phyloP scores from a whole-genome alignment of 2,329 filamentous ascomycete genomes.

The Aplosporella prunicola region DNA sequence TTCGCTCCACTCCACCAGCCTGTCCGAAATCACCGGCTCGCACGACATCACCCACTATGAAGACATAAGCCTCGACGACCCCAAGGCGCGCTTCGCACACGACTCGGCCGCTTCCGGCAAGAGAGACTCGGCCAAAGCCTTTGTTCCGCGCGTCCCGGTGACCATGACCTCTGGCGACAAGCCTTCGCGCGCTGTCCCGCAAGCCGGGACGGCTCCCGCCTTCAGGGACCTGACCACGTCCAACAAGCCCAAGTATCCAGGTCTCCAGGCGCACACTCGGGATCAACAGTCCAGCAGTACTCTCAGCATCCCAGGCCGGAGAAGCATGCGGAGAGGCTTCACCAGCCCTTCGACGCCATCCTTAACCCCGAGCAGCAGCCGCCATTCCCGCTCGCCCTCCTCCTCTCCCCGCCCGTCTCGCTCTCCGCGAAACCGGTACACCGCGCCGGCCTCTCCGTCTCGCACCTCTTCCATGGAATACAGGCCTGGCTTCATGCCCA shows the following conservation, averaged over 20 bases:
- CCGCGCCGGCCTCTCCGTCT: constrained; percentile 7
- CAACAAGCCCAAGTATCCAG: constrained; percentile 30
- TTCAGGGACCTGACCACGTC: constrained; percentile 30
- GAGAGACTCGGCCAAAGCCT: constrained; percentile 7
- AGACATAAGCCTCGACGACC: constrained; percentile 79
- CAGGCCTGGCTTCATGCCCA: constrained; percentile 18
- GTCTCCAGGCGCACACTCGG: constrained; percentile 31
- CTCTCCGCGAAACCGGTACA: constrained; percentile 16
- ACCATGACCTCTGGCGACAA: not conserved
- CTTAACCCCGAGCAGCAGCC: constrained; percentile 21
- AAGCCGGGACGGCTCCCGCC: constrained; percentile 14
- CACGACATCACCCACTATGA: constrained; percentile 81
- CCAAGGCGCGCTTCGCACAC: constrained; percentile 32
- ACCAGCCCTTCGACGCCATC: constrained; percentile 29
- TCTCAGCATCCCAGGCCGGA: constrained; percentile 29
- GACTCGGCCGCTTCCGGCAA: not conserved
- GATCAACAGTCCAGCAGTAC: no score
- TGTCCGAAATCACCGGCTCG: constrained; percentile 49
- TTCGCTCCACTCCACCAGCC: constrained; percentile 71
- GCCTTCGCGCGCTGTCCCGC: constrained; percentile 2
- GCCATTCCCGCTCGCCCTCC: constrained; percentile 28
- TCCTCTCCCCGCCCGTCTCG: constrained; percentile 18
- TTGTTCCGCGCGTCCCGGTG: constrained; percentile 7
- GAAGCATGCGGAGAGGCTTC: constrained; percentile 31
- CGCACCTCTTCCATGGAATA: constrained; percentile 26